Percentiles rank a stretch among this genome's conserved stretches.
Evolutionary conservation across 495 filamentous ascomycete genomes (phyloP).

Genomic region (Penicillium parvum): DNA sequence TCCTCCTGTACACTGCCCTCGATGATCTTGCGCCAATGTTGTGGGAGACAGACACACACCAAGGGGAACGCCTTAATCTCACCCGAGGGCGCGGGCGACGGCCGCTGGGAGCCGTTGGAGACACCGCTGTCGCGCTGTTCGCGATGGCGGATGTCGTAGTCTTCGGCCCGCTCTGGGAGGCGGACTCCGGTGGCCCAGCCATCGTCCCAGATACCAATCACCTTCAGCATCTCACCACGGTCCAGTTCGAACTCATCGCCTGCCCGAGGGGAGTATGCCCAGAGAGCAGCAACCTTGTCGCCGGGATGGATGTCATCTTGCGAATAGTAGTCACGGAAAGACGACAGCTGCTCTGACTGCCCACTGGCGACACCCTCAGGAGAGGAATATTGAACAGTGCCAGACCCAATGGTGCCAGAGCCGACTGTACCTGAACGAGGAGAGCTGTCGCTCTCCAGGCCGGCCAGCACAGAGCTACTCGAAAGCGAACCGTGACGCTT

Average conservation of each 20-base stretch:
- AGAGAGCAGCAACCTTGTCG: constrained; percentile 85
- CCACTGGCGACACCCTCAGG: constrained; percentile 78
- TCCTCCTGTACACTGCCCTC: constrained; percentile 54
- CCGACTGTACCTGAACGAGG: constrained; percentile 69
- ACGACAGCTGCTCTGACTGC: constrained; percentile 89
- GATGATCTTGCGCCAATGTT: constrained; percentile 96
- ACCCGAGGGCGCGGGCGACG: constrained; percentile 65
- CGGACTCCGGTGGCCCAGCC: constrained; percentile 96
- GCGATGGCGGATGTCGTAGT: constrained; percentile 73
- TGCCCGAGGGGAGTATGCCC: constrained; percentile 94
- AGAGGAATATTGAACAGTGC: constrained; percentile 71
- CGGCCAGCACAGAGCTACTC: constrained; percentile 72
- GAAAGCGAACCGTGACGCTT: constrained; percentile 86
- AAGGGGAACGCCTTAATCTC: constrained; percentile 98
- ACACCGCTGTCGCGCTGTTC: constrained; percentile 89
- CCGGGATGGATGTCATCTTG: constrained; percentile 91
- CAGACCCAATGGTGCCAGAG: too few species aligned
- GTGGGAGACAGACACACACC: constrained; percentile 94
- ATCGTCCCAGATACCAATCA: constrained; percentile 99
- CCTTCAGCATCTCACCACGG: constrained; percentile 96
- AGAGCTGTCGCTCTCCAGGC: constrained; percentile 65
- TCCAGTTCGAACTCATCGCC: constrained; percentile 92
- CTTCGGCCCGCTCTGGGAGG: constrained; percentile 77
- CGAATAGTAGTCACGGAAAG: constrained; percentile 99
- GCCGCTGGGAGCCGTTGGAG: constrained; percentile 69